Evolutionary conservation across 352 stramenopile species (phyloP).

Genomic region (Phytophthora boehmeriae): DNA sequence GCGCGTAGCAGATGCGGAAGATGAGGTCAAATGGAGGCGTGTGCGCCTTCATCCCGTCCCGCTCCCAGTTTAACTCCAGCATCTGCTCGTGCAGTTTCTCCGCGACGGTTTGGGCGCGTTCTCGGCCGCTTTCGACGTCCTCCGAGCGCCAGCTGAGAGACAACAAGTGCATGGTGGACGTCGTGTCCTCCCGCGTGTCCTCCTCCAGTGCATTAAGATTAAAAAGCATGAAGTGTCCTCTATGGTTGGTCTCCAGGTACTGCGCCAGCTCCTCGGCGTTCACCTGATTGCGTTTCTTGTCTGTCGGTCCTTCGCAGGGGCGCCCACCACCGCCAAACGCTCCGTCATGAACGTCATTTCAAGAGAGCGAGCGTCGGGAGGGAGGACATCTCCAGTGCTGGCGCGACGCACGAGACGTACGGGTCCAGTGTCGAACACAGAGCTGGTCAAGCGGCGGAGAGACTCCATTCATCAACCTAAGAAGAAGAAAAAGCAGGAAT

Average conservation of each 20-base stretch:
- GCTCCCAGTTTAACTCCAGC: constrained; percentile 86
- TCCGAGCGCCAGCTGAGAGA: constrained; percentile 12
- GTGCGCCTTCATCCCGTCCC: constrained; percentile 83
- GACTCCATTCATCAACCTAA: no score
- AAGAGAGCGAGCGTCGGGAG: constrained; percentile 44
- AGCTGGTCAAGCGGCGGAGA: constrained; percentile 75
- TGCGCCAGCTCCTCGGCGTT: constrained; percentile 73
- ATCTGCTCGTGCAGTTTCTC: constrained; percentile 78
- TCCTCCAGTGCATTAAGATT: constrained; percentile 73
- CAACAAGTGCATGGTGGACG: neutral
- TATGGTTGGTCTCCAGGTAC: constrained; percentile 62
- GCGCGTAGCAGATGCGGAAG: no score
- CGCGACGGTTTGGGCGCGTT: constrained; percentile 30
- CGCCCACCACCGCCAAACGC: constrained; percentile 65
- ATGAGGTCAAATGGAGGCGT: constrained; percentile 83
- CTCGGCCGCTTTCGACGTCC: neutral
- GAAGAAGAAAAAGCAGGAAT: neutral
- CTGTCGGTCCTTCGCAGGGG: constrained; percentile 56
- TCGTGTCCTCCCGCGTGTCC: constrained; percentile 1
- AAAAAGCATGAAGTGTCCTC: constrained; percentile 78
- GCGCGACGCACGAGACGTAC: constrained; percentile 41
- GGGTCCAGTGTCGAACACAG: constrained; percentile 58
- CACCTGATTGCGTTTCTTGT: constrained; percentile 77
- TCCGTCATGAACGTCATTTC: constrained; percentile 80
- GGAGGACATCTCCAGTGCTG: constrained; percentile 33